These are phyloP conservation scores for Carex arenaria DNA, from an alignment of 202 grass and related monocot species.

Conservation along the genomic window DNA sequence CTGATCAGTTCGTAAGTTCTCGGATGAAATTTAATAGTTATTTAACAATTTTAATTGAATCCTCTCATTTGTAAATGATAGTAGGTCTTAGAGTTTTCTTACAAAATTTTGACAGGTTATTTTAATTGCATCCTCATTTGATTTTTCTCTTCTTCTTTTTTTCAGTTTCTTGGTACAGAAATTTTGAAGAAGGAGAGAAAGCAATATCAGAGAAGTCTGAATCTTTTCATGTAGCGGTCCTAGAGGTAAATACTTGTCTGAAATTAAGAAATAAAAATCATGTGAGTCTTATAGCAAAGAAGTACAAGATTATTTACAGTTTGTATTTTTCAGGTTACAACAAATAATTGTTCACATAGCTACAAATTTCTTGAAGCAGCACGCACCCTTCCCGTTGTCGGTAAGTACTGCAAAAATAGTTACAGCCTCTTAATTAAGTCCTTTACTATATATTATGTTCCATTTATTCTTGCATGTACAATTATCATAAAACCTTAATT, in stretches of 20 bases:
- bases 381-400: conserved; percentile 13
- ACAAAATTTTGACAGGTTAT: too few relatives aligned
- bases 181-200: conserved; percentile 24
- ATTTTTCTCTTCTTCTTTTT: not conserved
- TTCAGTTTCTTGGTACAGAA: conserved; percentile 35
- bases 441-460: not conserved
- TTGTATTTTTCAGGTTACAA: conserved; percentile 25
- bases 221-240: conserved; percentile 45
- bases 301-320: not conserved
- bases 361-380: conserved; percentile 36
- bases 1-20: not conserved
- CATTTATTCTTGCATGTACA: not conserved
- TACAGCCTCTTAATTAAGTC: not conserved
- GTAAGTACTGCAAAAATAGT: not conserved
- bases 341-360: conserved; percentile 9
- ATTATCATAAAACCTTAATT: not conserved
- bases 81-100: not conserved
- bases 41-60: not conserved
- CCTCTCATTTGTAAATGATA: not conserved
- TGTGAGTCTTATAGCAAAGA: not conserved
- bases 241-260: conserved; percentile 28
- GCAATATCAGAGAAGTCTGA: conserved; percentile 25
- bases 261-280: not conserved
- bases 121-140: too few relatives aligned
- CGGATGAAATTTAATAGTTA: not conserved